phyloP scores from a whole-genome alignment of 129 eudicot genomes.

The Smallanthus sonchifolius region DNA sequence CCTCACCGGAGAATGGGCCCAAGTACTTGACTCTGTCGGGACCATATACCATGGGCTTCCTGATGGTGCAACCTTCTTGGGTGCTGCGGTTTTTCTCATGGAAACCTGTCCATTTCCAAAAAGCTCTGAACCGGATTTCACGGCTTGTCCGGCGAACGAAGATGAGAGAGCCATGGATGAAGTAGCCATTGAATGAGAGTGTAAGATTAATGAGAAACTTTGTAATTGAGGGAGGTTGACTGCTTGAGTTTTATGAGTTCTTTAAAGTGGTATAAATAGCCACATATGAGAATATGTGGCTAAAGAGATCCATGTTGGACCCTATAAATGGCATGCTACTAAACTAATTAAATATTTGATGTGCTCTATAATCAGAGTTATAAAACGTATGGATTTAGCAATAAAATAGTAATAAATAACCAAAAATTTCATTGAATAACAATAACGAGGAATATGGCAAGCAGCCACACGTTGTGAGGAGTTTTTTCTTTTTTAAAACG shows the following conservation, averaged over 20 bases:
- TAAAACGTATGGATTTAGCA: too few relatives aligned
- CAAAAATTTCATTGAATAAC: too few relatives aligned
- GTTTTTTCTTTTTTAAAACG: too few relatives aligned
- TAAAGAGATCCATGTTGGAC: too few relatives aligned
- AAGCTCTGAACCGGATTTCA: neutral
- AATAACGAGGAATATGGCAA: too few relatives aligned
- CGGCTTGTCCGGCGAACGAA: neutral
- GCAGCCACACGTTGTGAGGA: too few relatives aligned
- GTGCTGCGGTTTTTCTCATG: conserved; percentile 48
- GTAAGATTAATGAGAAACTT: neutral
- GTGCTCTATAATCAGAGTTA: too few relatives aligned
- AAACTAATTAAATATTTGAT: too few relatives aligned
- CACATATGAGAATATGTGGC: neutral
- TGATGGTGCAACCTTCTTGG: conserved; percentile 33
- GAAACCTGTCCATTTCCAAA: conserved; percentile 40
- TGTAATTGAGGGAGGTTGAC: neutral
- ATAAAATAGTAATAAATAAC: too few relatives aligned
- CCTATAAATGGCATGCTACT: too few relatives aligned
- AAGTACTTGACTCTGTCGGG: conserved; percentile 71
- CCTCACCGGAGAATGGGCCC: conserved; percentile 74
- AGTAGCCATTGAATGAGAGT: neutral
- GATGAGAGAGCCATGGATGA: conserved; percentile 1
- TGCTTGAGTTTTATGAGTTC: conserved; percentile 6
- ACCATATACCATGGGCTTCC: conserved; percentile 68
- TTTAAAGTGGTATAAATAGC: conserved; percentile 9